A percentile compares a stretch with the other conserved stretches of the same genome.
Evolutionary conservation across 495 filamentous ascomycete genomes (phyloP).

Genomic region (Aspergillus sclerotioniger): DNA sequence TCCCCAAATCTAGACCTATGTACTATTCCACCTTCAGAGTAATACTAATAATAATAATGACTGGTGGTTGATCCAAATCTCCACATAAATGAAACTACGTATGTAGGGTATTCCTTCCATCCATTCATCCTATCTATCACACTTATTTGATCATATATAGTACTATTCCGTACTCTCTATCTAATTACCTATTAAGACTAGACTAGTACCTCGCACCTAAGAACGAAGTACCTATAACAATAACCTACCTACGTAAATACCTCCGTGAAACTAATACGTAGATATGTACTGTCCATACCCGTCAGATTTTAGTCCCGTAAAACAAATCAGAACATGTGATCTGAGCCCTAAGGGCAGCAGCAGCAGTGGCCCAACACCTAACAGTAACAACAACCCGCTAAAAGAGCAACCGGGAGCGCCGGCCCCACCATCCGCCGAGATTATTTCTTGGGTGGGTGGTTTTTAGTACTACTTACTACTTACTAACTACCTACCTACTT

Average conservation of each 20-base stretch:
- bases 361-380: neutral
- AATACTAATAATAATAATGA: no score
- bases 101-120: neutral
- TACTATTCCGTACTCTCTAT: neutral
- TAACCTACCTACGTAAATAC: no score
- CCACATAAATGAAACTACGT: neutral
- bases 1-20: no score
- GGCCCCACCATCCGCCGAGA: conserved; percentile 46
- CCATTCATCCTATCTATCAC: no score
- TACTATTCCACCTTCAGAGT: no score
- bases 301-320: conserved; percentile 17
- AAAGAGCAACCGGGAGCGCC: conserved; percentile 20
- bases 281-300: conserved; percentile 2
- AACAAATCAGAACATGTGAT: conserved; percentile 18
- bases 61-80: neutral
- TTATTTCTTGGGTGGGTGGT: no score
- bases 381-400: no score
- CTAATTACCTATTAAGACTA: neutral
- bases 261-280: no score
- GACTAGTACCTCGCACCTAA: neutral
- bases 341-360: conserved; percentile 17
- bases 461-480: no score
- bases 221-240: neutral
- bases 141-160: no score
- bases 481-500: neutral